Base-by-base conservation (phyloP, 805 yeast genomes). In the Saccharomycopsis sp. region DNA sequence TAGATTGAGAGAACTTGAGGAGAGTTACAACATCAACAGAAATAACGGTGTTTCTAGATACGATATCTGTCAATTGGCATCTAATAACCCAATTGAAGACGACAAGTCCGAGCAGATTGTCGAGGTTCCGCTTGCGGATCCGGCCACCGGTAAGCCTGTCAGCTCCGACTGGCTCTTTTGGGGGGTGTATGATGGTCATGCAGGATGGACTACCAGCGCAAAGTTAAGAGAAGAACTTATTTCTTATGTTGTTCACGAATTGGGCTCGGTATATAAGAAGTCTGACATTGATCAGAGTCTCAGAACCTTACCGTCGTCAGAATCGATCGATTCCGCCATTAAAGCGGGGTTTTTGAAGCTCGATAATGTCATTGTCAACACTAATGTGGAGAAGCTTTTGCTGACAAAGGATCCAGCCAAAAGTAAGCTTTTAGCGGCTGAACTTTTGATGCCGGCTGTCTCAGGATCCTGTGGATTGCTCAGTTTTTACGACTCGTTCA, bases 171-270 rank as follows among this genome's bases (percentile, higher is more conserved):
- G 97, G 87, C 87, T 88, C 80, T 90, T 94, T 68, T 94, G 96
- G 82, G 97, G 98, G 3, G 83, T 94, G 0, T 93, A 86, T 69
- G 99, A 94, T 71, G 99, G 99, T 12, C 99, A 94, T 72, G 91
- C 96, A 2, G 99, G 99, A 22, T 91, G 96, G 84, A 88, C 89
- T 63, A 94, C 99, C 1, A 84, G 93, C 58, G 81, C 88, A n/a
- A 89, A 85, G 69, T 78, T 94, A 61, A 79, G 96, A 61, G 94
- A 90, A 63, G 84, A 84, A 63, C 76, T 94, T 63, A 83, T 94
- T 29, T 82, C 83, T 58, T 81, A 79, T 64, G 94, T 94, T n/a
- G 81, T 91, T 8, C 76, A 78, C 34, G 96, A 91, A 66, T 75
- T 93, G 57, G 87, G 88, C 51, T 79, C 82, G 8, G 81, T 80